Percentiles rank a stretch among this genome's conserved stretches.
Conservation (phyloP, 805 yeast genomes). For the Naumovozyma dairenensis region DNA sequence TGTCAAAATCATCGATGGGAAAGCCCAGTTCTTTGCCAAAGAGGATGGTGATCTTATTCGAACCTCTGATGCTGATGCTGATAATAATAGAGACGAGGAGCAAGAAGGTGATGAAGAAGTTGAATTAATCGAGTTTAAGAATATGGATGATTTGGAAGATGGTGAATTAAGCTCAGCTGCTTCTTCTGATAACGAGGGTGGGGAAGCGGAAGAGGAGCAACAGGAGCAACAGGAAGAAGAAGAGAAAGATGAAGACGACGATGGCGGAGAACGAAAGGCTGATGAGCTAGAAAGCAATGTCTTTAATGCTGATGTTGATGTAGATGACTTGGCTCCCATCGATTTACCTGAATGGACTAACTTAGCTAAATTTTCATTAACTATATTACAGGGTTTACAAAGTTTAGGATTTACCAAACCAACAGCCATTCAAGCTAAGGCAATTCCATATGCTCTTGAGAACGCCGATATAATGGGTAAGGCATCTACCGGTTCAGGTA, state of each 20-base stretch:
- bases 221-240: conserved; percentile 12
- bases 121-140: conserved; percentile 23
- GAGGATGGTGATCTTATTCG: conserved; percentile 12
- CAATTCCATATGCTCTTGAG: conserved; percentile 64
- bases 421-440: conserved; percentile 69
- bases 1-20: conserved; percentile 63
- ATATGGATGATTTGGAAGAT: conserved; percentile 25
- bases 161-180: conserved; percentile 24
- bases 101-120: conserved; percentile 11
- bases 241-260: conserved; percentile 8
- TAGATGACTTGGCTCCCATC: conserved; percentile 29
- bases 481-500: conserved; percentile 97
- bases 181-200: conserved; percentile 15
- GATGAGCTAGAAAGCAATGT: conserved; percentile 22
- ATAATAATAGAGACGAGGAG: conserved; percentile 6
- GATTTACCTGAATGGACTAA: conserved; percentile 55
- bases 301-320: conserved; percentile 16
- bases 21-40: conserved; percentile 40
- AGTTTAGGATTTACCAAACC: conserved; percentile 55
- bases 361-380: conserved; percentile 36
- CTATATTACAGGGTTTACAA: conserved; percentile 52
- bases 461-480: conserved; percentile 87
- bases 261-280: conserved; percentile 8
- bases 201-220: conserved; percentile 20
- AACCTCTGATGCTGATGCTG: conserved; percentile 7